A percentile compares a stretch with the other conserved stretches of the same genome.
phyloP scores from a whole-genome alignment of 495 filamentous ascomycete species.

The Pseudevernia furfuracea region DNA sequence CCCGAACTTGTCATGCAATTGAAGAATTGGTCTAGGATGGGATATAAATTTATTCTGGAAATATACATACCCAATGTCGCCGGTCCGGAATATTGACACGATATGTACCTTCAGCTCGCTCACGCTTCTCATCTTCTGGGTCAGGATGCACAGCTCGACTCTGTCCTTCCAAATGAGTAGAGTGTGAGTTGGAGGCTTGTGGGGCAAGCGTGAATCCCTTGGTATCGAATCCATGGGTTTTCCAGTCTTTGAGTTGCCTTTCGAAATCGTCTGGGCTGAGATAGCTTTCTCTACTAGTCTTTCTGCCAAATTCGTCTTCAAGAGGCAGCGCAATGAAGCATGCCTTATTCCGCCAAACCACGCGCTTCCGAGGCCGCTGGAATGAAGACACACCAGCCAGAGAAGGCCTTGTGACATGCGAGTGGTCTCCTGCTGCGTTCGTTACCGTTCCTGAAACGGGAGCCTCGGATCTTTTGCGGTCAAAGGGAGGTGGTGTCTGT shows the following conservation, averaged over 20 bases:
- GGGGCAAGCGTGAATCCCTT: conserved; percentile 59
- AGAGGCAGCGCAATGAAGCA: conserved; percentile 64
- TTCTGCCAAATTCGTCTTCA: conserved; percentile 47
- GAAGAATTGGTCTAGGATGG: not conserved
- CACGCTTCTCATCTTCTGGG: conserved; percentile 47
- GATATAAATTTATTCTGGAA: not conserved
- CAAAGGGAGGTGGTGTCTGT: conserved; percentile 32
- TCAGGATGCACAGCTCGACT: conserved; percentile 70
- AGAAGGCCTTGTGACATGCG: conserved; percentile 21
- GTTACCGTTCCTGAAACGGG: conserved; percentile 2
- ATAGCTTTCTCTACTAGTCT: conserved; percentile 38
- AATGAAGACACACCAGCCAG: conserved; percentile 29
- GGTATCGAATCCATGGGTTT: conserved; percentile 66
- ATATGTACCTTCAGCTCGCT: conserved; percentile 45
- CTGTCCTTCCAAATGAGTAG: conserved; percentile 37
- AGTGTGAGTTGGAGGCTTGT: conserved; percentile 12
- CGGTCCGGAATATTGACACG: conserved; percentile 69
- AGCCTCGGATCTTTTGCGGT: conserved; percentile 18
- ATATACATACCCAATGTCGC: conserved; percentile 51
- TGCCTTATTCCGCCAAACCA: conserved; percentile 63
- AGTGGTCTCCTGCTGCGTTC: conserved; percentile 7
- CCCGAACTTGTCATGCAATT: not conserved
- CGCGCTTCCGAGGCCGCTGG: conserved; percentile 37
- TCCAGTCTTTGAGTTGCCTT: conserved; percentile 60
- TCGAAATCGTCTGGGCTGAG: conserved; percentile 55